A percentile compares a stretch with the other conserved stretches of the same genome.
Conservation (phyloP, 139 green algal species). For the Chlorella sp. region DNA sequence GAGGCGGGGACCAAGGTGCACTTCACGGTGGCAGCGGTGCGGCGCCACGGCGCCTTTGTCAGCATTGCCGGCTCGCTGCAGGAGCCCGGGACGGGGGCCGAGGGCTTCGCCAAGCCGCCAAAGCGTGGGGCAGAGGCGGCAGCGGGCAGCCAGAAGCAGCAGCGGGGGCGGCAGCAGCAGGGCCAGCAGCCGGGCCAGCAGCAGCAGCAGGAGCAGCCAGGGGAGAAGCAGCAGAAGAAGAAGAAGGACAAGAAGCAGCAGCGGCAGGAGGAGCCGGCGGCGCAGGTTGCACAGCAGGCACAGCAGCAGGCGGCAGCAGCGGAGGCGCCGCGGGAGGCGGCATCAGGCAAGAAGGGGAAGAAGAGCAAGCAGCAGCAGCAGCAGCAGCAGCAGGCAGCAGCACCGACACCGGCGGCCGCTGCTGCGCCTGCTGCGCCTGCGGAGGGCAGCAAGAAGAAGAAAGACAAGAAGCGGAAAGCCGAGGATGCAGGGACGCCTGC, state of each 20-base stretch:
- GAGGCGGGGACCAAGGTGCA: conserved; percentile 35
- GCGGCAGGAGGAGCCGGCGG: background rate
- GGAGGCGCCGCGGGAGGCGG: background rate
- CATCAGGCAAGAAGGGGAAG: background rate
- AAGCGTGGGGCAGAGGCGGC: background rate
- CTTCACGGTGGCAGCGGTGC: conserved; percentile 42
- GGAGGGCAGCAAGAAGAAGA: background rate
- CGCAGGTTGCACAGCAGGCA: background rate
- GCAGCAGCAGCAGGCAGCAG: conserved; percentile 12
- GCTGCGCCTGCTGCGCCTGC: background rate
- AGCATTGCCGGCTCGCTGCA: conserved; percentile 44
- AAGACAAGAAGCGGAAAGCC: conserved; percentile 13
- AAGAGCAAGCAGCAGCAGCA: conserved; percentile 14
- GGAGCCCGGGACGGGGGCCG: conserved; percentile 24
- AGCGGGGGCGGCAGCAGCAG: background rate
- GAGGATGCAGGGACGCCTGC: background rate
- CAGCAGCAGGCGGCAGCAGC: background rate
- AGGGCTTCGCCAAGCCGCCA: conserved; percentile 15
- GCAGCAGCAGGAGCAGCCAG: background rate
- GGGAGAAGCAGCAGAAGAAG: background rate
- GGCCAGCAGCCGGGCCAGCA: background rate
- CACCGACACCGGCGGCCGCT: background rate
- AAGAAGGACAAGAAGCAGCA: conserved; percentile 6
- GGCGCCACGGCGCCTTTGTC: conserved; percentile 40
- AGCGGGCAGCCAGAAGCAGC: background rate